phyloP scores from a whole-genome alignment of 2,329 filamentous ascomycete species.

The Trichophyton verrucosum region DNA sequence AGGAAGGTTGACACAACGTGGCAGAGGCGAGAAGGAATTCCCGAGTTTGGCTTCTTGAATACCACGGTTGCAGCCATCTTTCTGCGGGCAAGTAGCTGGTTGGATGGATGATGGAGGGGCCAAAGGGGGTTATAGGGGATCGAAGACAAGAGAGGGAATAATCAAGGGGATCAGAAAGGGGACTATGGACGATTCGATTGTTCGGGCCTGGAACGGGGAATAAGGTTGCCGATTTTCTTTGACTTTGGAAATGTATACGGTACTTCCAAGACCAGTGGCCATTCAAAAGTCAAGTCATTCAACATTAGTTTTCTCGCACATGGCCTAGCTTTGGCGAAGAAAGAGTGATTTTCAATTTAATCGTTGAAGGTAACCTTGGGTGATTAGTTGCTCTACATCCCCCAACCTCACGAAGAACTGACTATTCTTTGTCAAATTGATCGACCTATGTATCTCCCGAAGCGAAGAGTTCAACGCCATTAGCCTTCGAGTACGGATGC shows the following conservation, averaged over 20 bases:
- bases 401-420: conserved; percentile 95
- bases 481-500: neutral
- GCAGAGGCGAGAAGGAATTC: neutral
- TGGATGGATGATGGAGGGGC: neutral
- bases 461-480: neutral
- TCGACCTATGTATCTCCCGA: conserved; percentile 49
- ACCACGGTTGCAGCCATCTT: neutral
- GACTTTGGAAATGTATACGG: neutral
- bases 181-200: neutral
- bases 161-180: neutral
- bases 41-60: neutral
- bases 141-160: neutral
- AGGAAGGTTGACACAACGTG: neutral
- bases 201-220: neutral
- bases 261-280: neutral
- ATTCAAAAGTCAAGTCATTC: neutral
- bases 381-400: conserved; percentile 86
- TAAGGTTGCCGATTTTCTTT: conserved; percentile 1
- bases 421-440: conserved; percentile 94
- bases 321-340: neutral
- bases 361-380: conserved; percentile 88
- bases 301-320: neutral
- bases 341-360: conserved; percentile 48
- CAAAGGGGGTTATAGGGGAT: neutral
- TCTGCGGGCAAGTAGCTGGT: neutral